Evolutionary conservation across 2,329 filamentous ascomycete species (phyloP).

Genomic region (Fusarium xyrophilum): DNA sequence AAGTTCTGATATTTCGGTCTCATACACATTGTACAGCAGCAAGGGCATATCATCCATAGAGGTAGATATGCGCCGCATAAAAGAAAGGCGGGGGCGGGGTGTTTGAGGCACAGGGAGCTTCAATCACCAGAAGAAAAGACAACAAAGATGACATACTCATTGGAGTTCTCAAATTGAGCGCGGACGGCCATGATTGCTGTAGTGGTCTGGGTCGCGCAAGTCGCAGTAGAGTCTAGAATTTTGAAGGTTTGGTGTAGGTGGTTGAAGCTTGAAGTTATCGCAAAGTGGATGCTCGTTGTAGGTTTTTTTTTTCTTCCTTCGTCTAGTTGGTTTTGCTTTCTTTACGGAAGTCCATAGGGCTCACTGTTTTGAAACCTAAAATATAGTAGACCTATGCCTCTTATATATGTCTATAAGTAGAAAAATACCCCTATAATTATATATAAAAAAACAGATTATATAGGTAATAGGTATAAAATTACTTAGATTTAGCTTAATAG

Average conservation of each 20-base stretch:
- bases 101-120: slow-evolving; percentile 17
- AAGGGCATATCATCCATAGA: background rate
- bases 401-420: too few relatives aligned
- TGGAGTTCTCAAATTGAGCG: slow-evolving; percentile 87
- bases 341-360: too few relatives aligned
- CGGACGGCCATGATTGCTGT: slow-evolving; percentile 67
- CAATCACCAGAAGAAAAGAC: background rate
- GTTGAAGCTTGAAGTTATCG: slow-evolving; percentile 17
- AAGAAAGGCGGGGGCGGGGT: slow-evolving; percentile 41
- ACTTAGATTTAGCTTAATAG: too few relatives aligned
- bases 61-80: background rate
- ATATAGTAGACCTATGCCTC: too few relatives aligned
- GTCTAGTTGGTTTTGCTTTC: background rate
- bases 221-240: slow-evolving; percentile 31
- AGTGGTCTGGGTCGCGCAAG: slow-evolving; percentile 20
- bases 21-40: background rate
- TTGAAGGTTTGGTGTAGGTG: slow-evolving; percentile 1
- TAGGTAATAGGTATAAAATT: too few relatives aligned
- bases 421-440: too few relatives aligned
- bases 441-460: too few relatives aligned
- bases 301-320: slow-evolving; percentile 31
- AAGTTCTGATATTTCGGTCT: background rate
- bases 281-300: slow-evolving; percentile 29
- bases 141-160: slow-evolving; percentile 70
- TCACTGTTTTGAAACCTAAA: too few relatives aligned